Evolutionary conservation across 2,329 filamentous ascomycete species (phyloP), one percentile per base, ranked within the genome.

Genomic region (Parastagonospora avenae): DNA sequence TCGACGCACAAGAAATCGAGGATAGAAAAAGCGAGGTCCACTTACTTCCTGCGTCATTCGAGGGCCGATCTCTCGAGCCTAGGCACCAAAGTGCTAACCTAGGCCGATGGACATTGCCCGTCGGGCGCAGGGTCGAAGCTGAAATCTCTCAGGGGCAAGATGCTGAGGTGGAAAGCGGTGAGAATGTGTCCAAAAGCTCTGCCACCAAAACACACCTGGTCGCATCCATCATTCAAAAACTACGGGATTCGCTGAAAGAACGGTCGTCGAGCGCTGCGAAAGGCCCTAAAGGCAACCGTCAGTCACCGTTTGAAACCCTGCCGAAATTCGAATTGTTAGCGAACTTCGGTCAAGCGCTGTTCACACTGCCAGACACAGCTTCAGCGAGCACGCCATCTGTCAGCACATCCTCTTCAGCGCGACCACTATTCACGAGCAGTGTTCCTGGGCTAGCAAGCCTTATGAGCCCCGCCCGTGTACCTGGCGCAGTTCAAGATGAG

Each of bases 101-200:
- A 8, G 70, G 66, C 11, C 70, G 71, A 2, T 68, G 68, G 63
- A 55, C 54, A n/a, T 29, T 60, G 24, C 64, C 64, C 8, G 30
- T 63, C 6, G 15, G 35, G 19, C 54, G 49, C 19, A 16, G 37
- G 11, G 24, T 46, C 5, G 45, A 53, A 15, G 10, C 42, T 24
- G 28, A 41, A 36, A 7, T 39, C 30, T 8, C 11, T 2, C 42
- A 47, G 39, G 40, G 42, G 16, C 29, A 50, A 35, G n/a, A 48
- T 35, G 11, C 8, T 28, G n/a, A 33, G 30, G 15, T 30, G 31
- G n/a, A 41, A 4, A 10, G 12, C 4, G 10, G 10, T 24, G 11
- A 12, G 19, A 12, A 19, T 8, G 5, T 36, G 10, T 5, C 37
- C 27, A 4, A 39, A 7, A 27, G 7, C 6, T 24, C 37, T 8